phyloP scores from a whole-genome alignment of 176 grass and related monocot species.

The Oryza longistaminata region DNA sequence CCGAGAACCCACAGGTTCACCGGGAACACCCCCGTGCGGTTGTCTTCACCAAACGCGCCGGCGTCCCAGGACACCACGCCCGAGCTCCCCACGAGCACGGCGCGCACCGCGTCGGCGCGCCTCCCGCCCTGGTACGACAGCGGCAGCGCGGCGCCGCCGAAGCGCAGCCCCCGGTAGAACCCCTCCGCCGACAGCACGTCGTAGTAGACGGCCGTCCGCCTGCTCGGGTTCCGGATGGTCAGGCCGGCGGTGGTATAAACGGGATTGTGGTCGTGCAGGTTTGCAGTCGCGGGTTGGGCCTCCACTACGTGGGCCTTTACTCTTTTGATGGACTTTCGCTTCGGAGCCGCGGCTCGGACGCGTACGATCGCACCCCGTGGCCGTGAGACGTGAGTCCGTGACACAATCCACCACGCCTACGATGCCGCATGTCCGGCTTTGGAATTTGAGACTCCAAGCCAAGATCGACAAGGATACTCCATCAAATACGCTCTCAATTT shows the following conservation, averaged over 20 bases:
- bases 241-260: slow-evolving; percentile 39
- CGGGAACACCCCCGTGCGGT: not conserved
- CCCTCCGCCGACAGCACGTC: slow-evolving; percentile 49
- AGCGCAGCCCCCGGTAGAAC: slow-evolving; percentile 42
- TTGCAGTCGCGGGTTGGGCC: too few relatives aligned
- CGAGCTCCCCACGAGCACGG: slow-evolving; percentile 33
- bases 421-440: too few relatives aligned
- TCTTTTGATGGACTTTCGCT: too few relatives aligned
- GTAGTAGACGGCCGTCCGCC: slow-evolving; percentile 62
- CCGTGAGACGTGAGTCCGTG: too few relatives aligned
- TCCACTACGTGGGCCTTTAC: too few relatives aligned
- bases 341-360: too few relatives aligned
- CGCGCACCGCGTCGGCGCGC: not conserved
- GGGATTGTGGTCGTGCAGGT: too few relatives aligned
- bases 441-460: too few relatives aligned
- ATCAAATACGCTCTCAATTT: not conserved
- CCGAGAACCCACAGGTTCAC: slow-evolving; percentile 44
- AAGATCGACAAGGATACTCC: not conserved
- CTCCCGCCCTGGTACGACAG: slow-evolving; percentile 37
- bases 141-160: slow-evolving; percentile 32
- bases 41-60: not conserved
- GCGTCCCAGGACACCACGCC: not conserved
- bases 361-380: too few relatives aligned
- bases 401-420: too few relatives aligned
- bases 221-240: slow-evolving; percentile 56